Evolutionary conservation across 495 filamentous ascomycete genomes (phyloP), one percentile per base, ranked within the genome.

Genomic region (Pyrenula massariospora): DNA sequence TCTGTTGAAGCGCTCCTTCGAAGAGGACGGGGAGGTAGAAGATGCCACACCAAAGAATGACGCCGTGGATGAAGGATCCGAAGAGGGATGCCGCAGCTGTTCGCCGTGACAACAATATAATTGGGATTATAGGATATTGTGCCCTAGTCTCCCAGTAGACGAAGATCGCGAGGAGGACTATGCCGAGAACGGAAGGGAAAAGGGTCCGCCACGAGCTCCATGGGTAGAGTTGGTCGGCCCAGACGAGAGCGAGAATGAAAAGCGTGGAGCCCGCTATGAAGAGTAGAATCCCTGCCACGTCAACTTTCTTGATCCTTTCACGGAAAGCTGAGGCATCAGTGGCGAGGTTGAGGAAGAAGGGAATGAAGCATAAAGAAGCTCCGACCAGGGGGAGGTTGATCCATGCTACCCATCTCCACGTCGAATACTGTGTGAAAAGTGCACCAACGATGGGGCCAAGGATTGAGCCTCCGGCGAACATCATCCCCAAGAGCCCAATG

Each of bases 1-100:
- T 72, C 11, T 83, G 81, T 2, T 86, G 83, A 23, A 73, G 68
- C 0, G 72, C 79, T 1, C 74, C 75, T 62, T 84, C 81, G 22
- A 83, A 76, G 62, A 76, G 83, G 0, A 84, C 69, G 0, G 81
- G 81, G 20, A 83, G 68, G 57, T 82, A 84, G 5, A 8, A 15
- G 8, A 42, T 5, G 8, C 5, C 5, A 8, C 8, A 42, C 5
- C 5, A 42, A 15, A 42, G 31, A 5, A 42, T 42, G 8, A 15
- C 5, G 5, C 31, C 31, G 15, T 42, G 15, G 8, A 42, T 15
- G 12, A 25, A 22, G 1, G 19, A 20, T 1, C 48, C 54, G 1
- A 53, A 11, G 1, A 53, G 1, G 0, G 54, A 56, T 2, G 48
- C 21, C 0, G 1, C 12, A 22, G 58, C 54, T 1, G 54, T 59